Base-by-base conservation (phyloP, 768 basidiomycete genomes). In the Collybia sordida region DNA sequence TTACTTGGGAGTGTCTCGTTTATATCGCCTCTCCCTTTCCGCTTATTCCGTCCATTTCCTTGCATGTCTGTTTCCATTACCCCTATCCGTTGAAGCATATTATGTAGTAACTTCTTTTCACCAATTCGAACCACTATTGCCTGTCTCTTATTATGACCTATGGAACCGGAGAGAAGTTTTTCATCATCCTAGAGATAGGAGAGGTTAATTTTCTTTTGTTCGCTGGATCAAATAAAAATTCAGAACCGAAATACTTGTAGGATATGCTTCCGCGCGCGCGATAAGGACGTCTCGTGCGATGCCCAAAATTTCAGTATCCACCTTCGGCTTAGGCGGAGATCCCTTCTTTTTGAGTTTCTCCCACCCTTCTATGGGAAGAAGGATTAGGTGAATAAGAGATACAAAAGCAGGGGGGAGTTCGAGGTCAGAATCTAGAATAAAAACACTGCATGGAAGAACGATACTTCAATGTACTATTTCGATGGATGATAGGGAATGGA, bases 111-210 rank as follows among this genome's bases (percentile, higher is more conserved):
- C 19, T 78, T 69, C 68, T 93, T 93, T 71, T 95, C 93, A 3
- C 90, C 89, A 8, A 90, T 63, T 28, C 93, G 78, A 11, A 93
- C 90, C 40, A 88, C 68, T 6, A 86, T 61, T 1, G 93, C 92
- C 50, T 84, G 73, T 51, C 72, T 72, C 58, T 73, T 78, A 56
- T 83, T 81, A 45, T 70, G 49, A 3, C 73, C 48, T 1, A 80
- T 61, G n/a, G 47, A 49, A 14, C 55, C 60, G 18, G 77, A 65
- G 4, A 83, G 65, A 9, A 51, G 47, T 49, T 75, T 72, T 45
- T 88, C 83, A 37, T 84, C 81, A 71, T 83, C 62, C 71, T 75
- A 27, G 34, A 45, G 19, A 24, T 38, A 35, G 18, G 31, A 43
- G 23, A 24, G 36, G 38, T 44, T 31, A 48, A 39, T 31, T 4